Conservation (phyloP, 805 yeast species). For the Starmerella floris region DNA sequence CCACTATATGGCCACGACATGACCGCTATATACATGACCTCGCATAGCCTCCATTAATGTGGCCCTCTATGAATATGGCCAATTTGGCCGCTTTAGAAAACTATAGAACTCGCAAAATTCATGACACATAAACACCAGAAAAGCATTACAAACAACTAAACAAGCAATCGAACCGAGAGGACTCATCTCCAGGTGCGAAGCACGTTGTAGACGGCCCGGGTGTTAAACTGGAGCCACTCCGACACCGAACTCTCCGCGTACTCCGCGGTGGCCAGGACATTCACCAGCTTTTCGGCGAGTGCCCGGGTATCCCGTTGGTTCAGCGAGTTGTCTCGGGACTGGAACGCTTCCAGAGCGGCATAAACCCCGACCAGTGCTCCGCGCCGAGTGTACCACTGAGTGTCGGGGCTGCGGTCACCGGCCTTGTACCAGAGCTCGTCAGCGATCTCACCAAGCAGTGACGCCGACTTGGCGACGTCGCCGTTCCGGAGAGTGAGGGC, state of each 20-base stretch:
- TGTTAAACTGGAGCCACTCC: slow-evolving; percentile 65
- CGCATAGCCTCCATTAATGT: too few species aligned
- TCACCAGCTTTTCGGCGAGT: slow-evolving; percentile 50
- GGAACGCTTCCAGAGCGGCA: slow-evolving; percentile 58
- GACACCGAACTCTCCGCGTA: slow-evolving; percentile 49
- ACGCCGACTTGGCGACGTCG: slow-evolving; percentile 42
- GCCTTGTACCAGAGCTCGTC: slow-evolving; percentile 76
- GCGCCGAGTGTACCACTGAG: slow-evolving; percentile 88
- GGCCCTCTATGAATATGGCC: too few species aligned
- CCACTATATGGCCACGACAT: too few species aligned
- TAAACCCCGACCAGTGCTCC: slow-evolving; percentile 55
- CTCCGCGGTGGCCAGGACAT: slow-evolving; percentile 42
- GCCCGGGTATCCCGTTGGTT: slow-evolving; percentile 44
- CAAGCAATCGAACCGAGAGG: background rate
- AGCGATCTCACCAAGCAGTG: slow-evolving; percentile 57
- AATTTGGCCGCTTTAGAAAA: too few species aligned
- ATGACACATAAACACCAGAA: background rate
- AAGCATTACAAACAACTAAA: background rate
- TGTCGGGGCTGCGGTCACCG: slow-evolving; percentile 64
- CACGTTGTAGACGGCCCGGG: slow-evolving; percentile 50
- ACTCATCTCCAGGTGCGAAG: slow-evolving; percentile 24
- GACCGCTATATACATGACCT: too few species aligned
- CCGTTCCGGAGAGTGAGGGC: slow-evolving; percentile 53
- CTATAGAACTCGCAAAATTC: background rate
- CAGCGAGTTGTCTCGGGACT: slow-evolving; percentile 58